Evolutionary conservation across 2,329 filamentous ascomycete species (phyloP), one percentile per base, ranked within the genome.

Genomic region (Diaporthe capsici): DNA sequence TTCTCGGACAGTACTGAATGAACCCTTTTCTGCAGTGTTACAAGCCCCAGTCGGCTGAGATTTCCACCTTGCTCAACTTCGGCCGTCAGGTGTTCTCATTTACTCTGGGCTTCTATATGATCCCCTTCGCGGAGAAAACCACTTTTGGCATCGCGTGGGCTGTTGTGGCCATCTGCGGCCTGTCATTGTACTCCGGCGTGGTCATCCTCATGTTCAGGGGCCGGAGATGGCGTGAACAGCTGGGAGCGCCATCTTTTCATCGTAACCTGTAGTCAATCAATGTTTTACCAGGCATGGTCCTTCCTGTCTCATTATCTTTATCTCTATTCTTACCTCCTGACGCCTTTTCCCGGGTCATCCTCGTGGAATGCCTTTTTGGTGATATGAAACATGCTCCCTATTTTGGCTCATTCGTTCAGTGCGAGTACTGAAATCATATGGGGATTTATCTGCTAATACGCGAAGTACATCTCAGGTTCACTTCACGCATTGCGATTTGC

Each of bases 21-120:
- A 7, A 7, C 39, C 1, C 1, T 4, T 9, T 0, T 22, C n/a
- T 22, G 17, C 15, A 63, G 37, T 79, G 77, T 60, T 79, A 79
- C 71, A 79, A 79, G 68, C 78, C 78, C 0, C 77, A 79, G 60
- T 76, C 76, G 1, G 73, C 75, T 20, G 78, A 79, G 51, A 78
- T 79, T 4, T 70, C 60, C 39, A 63, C 60, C 3, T n/a, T 44
- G 39, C 60, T 63, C 13, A 63, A 63, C 8, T 63, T 63, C 25
- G 60, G 60, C n/a, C 60, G 60, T 4, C 60, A 63, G 39, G 39
- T 63, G 8, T 63, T 63, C 12, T 63, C 60, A n/a, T 63, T 63
- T 39, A 63, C 60, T 44, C 39, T 63, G 15, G 60, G 60, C 13
- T 61, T 63, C 25, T 44, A 63, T 5, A 63, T 63, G 60, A 63